A percentile compares a stretch with the other conserved stretches of the same genome.
phyloP scores from a whole-genome alignment of 768 basidiomycete species.

The Naganishia vishniacii region DNA sequence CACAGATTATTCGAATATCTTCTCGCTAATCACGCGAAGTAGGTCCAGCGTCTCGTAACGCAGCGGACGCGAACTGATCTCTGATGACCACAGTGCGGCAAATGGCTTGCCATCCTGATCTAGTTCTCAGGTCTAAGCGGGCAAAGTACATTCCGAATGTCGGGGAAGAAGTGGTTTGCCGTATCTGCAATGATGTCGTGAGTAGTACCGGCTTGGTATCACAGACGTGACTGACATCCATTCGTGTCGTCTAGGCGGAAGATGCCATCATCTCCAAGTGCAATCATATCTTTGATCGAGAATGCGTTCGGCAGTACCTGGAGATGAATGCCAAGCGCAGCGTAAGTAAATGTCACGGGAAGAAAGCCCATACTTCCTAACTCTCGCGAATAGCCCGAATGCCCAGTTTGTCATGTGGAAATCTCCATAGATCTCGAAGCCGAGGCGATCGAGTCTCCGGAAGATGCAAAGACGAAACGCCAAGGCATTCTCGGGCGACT shows the following conservation, averaged over 20 bases:
- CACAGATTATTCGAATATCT: slow-evolving; percentile 50
- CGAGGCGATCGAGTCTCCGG: slow-evolving; percentile 77
- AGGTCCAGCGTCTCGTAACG: slow-evolving; percentile 31
- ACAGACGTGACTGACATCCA: no score
- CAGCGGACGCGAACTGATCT: not conserved
- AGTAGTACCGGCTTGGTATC: no score
- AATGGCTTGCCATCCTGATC: slow-evolving; percentile 63
- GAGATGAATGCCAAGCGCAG: slow-evolving; percentile 55
- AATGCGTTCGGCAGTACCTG: slow-evolving; percentile 91
- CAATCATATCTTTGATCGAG: slow-evolving; percentile 88
- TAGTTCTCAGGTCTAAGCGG: slow-evolving; percentile 80
- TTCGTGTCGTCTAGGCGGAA: slow-evolving; percentile 59
- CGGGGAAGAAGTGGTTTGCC: slow-evolving; percentile 76
- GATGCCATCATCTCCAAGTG: slow-evolving; percentile 94
- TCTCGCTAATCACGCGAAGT: slow-evolving; percentile 80
- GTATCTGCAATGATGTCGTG: slow-evolving; percentile 89
- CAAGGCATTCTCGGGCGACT: slow-evolving; percentile 93
- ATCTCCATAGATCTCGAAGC: slow-evolving; percentile 95
- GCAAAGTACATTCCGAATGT: slow-evolving; percentile 53
- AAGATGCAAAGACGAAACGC: slow-evolving; percentile 54
- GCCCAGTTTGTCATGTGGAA: slow-evolving; percentile 87
- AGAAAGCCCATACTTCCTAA: no score
- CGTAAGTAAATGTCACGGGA: slow-evolving; percentile 4
- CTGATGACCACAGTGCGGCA: slow-evolving; percentile 49
- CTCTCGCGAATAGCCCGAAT: slow-evolving; percentile 56